Evolutionary conservation across 2,329 filamentous ascomycete genomes (phyloP).

Genomic region (Knufia petricola): DNA sequence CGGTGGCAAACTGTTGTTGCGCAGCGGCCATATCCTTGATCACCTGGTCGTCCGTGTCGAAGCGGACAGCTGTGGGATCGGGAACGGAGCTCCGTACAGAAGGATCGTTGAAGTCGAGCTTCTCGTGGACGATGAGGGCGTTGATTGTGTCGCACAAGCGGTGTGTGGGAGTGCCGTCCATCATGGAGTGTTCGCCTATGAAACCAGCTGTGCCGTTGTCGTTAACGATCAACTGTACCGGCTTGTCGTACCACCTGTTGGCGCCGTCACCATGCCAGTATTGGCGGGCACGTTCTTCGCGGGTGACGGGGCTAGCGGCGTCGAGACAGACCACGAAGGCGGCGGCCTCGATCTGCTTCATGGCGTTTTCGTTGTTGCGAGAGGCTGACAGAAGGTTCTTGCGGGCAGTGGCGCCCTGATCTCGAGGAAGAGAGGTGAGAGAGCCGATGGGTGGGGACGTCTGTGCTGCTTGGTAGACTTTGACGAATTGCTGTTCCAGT

Average conservation of each 20-base stretch:
- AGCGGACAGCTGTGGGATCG: conserved; percentile 67
- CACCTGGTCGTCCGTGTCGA: conserved; percentile 65
- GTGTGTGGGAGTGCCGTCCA: conserved; percentile 97
- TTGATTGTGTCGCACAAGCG: conserved; percentile 91
- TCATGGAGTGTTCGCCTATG: conserved; percentile 99
- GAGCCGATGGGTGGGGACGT: conserved; percentile 66
- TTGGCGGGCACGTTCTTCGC: conserved; percentile 87
- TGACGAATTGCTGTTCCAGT: conserved; percentile 79
- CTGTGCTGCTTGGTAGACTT: conserved; percentile 70
- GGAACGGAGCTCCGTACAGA: conserved; percentile 71
- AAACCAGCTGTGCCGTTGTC: conserved; percentile 97
- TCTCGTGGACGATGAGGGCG: conserved; percentile 85
- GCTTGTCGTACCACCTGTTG: conserved; percentile 98
- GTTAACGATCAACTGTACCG: conserved; percentile 93
- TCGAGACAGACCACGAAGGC: conserved; percentile 92
- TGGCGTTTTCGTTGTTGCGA: conserved; percentile 63
- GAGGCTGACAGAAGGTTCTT: conserved; percentile 65
- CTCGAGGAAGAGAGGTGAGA: conserved; percentile 85
- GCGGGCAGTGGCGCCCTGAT: conserved; percentile 81
- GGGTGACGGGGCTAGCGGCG: conserved; percentile 78
- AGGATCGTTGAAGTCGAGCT: conserved; percentile 77
- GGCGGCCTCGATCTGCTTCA: conserved; percentile 76
- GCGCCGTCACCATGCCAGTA: conserved; percentile 97
- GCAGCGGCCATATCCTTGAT: conserved; percentile 71
- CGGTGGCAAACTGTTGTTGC: conserved; percentile 63